phyloP scores from a whole-genome alignment of 148 eudicot species.

The Chenopodium quinoa region DNA sequence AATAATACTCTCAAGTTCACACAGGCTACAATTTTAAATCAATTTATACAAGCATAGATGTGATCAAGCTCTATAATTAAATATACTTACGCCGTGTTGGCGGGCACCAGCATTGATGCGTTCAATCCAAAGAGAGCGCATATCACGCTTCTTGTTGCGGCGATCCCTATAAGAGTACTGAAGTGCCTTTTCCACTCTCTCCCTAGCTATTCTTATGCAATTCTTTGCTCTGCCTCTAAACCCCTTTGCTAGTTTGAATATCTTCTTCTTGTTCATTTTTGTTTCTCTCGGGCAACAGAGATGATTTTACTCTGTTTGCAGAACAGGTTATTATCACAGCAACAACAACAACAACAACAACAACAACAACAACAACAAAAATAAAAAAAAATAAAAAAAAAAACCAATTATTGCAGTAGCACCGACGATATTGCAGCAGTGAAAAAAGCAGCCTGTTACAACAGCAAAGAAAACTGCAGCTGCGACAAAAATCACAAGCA shows the following conservation, averaged over 20 bases:
- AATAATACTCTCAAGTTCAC: neutral
- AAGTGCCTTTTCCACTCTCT: slow-evolving; percentile 92
- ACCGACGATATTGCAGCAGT: neutral
- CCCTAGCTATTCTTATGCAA: slow-evolving; percentile 86
- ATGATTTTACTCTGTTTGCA: neutral
- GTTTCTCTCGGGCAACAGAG: neutral
- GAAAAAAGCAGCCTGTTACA: neutral
- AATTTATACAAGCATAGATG: neutral
- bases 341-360: no score
- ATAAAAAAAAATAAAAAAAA: no score
- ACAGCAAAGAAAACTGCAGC: neutral
- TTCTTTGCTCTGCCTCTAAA: slow-evolving; percentile 96
- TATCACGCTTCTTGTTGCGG: slow-evolving; percentile 95
- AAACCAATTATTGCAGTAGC: neutral
- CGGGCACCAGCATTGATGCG: slow-evolving; percentile 93
- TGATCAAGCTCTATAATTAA: neutral
- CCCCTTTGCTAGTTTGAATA: slow-evolving; percentile 81
- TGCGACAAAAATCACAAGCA: neutral
- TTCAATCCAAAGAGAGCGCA: slow-evolving; percentile 92
- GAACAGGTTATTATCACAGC: neutral
- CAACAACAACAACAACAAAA: no score
- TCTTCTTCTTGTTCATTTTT: slow-evolving; percentile 93
- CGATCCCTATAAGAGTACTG: slow-evolving; percentile 92
- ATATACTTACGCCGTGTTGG: slow-evolving; percentile 56
- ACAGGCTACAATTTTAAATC: neutral